Evolutionary conservation across 768 basidiomycete genomes (phyloP).

Genomic region (Xerocomus spinulosus): DNA sequence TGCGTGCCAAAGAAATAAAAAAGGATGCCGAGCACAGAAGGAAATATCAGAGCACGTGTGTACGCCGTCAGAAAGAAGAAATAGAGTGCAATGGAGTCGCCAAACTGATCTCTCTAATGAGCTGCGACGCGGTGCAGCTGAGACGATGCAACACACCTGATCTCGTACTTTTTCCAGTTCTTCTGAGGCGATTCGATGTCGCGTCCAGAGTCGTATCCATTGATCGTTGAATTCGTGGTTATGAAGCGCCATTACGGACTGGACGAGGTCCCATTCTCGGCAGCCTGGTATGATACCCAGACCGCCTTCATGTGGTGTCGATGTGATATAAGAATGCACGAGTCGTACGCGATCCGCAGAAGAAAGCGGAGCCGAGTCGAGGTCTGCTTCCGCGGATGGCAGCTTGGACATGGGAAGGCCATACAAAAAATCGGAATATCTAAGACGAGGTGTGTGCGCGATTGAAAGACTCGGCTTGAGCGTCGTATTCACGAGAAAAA

Average conservation of each 20-base stretch:
- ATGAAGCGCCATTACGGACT: slow-evolving; percentile 80
- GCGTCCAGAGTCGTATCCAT: slow-evolving; percentile 78
- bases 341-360: slow-evolving; percentile 81
- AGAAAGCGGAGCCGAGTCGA: slow-evolving; percentile 46
- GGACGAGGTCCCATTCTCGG: slow-evolving; percentile 73
- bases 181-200: slow-evolving; percentile 54
- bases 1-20: slow-evolving; percentile 68
- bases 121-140: neutral
- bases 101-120: slow-evolving; percentile 45
- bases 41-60: slow-evolving; percentile 72
- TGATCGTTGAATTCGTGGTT: slow-evolving; percentile 73
- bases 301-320: slow-evolving; percentile 70
- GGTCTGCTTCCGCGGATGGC: slow-evolving; percentile 37
- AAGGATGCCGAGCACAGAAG: slow-evolving; percentile 62
- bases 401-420: slow-evolving; percentile 59
- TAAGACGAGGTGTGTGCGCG: slow-evolving; percentile 20
- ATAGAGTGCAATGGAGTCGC: slow-evolving; percentile 80
- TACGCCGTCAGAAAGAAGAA: slow-evolving; percentile 87
- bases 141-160: slow-evolving; percentile 45
- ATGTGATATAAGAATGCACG: slow-evolving; percentile 66
- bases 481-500: neutral
- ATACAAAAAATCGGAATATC: slow-evolving; percentile 72
- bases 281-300: slow-evolving; percentile 74
- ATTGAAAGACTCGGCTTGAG: neutral
- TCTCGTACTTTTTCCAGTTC: slow-evolving; percentile 68